phyloP scores from a whole-genome alignment of 225 moss, liverwort and hornwort genomes.

The Pseudoscleropodium purum region DNA sequence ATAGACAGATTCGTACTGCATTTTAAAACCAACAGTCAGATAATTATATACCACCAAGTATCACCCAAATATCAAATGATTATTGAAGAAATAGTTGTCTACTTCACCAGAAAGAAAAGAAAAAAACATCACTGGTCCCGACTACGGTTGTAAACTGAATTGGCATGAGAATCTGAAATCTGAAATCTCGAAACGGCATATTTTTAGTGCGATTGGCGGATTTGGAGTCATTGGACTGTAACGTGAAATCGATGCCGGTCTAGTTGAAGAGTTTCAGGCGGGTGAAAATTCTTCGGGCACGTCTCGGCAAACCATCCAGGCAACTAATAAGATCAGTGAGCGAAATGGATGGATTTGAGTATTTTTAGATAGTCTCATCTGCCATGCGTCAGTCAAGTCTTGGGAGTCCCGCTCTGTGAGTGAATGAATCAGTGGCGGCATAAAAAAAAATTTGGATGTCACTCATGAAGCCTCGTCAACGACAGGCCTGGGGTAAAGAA shows the following conservation, averaged over 20 bases:
- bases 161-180: background rate
- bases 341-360: background rate
- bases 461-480: too few species aligned
- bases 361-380: background rate
- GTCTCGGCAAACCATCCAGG: background rate
- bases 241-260: background rate
- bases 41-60: background rate
- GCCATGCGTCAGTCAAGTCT: background rate
- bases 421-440: too few species aligned
- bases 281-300: background rate
- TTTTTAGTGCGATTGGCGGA: too few species aligned
- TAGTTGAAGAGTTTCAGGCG: background rate
- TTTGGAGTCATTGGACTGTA: background rate
- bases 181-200: background rate
- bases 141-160: background rate
- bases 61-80: background rate
- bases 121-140: background rate
- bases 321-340: background rate
- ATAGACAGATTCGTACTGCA: background rate
- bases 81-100: too few species aligned
- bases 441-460: too few species aligned
- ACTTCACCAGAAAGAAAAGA: background rate
- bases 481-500: too few species aligned
- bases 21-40: background rate
- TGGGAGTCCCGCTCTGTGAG: too few species aligned